Base-by-base conservation (phyloP, 75 land plant genomes). In the Isoetes taiwanensis region DNA sequence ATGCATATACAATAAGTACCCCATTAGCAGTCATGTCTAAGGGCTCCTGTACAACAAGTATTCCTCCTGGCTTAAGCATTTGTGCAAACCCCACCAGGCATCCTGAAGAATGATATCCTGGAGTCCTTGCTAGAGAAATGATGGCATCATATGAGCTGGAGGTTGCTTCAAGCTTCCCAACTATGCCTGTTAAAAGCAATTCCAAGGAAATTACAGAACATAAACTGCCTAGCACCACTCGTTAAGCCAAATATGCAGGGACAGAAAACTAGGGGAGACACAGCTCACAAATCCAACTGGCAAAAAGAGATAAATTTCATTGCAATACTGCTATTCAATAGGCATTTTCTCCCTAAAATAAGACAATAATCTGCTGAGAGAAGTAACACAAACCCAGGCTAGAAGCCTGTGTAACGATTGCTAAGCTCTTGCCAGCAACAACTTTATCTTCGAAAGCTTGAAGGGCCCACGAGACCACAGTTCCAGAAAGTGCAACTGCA, bases 31-130 rank as follows among this genome's bases (percentile, higher is more conserved):
- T 17, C 34, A 58, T 41, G 20, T n/a, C 14, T 58, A 66, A 33
- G 34, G 57, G 68, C 54, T 34, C 71, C 42, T 69, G 73, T 2
- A 78, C 19, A 16, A 78, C 28, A 6, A 86, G 14, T 31, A 17
- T 62, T 14, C 85, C 93, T 56, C 89, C 94, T 59, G 87, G 94
- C 65, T 73, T 80, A 61, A 83, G 42, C 6, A 76, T 68, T 43
- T 76, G 75, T 1, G 58, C 61, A 9, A 76, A 50, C 58, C 78
- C 93, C 11, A 5, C 41, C 38, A 76, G 43, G 69, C 74, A 74
- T 26, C 40, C 41, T 23, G 56, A 65, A 20, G 34, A 28, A 42
- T 65, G 67, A 55, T 61, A 35, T 25, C 72, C 84, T 40, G 43
- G 30, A 5, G 58, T 63, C 34, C 54, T 64, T 34, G 56, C 56